Conservation (phyloP, 306 rosid genomes). For the Dalbergia oliveri region DNA sequence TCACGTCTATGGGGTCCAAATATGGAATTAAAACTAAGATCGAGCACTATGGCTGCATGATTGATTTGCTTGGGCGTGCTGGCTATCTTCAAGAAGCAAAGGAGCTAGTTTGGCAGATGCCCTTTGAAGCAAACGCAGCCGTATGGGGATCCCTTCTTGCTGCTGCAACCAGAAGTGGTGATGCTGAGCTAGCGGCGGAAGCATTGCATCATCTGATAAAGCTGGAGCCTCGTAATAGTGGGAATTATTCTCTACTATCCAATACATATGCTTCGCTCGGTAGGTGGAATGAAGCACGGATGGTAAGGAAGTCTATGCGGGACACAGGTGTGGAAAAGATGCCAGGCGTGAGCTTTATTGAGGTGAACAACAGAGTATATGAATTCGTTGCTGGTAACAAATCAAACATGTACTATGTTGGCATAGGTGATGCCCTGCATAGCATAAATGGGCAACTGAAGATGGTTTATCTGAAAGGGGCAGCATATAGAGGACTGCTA, state of each 20-base stretch:
- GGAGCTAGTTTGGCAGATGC: slow-evolving; percentile 59
- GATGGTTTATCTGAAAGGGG: slow-evolving; percentile 31
- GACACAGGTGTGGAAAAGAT: slow-evolving; percentile 63
- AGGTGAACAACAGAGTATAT: slow-evolving; percentile 69
- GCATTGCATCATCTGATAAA: slow-evolving; percentile 57
- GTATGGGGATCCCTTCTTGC: slow-evolving; percentile 87
- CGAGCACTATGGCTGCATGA: slow-evolving; percentile 62
- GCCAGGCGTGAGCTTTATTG: slow-evolving; percentile 67
- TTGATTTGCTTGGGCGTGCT: slow-evolving; percentile 71
- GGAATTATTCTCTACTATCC: slow-evolving; percentile 69
- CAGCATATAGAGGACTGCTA: slow-evolving; percentile 1
- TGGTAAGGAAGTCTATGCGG: slow-evolving; percentile 72
- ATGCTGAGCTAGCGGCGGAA: slow-evolving; percentile 64
- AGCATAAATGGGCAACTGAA: slow-evolving; percentile 54
- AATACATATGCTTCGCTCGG: slow-evolving; percentile 67
- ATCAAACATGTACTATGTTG: slow-evolving; percentile 50
- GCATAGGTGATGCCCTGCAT: slow-evolving; percentile 53
- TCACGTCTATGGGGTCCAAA: slow-evolving; percentile 54
- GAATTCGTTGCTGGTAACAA: slow-evolving; percentile 74
- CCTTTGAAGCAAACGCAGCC: slow-evolving; percentile 72
- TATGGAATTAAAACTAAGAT: slow-evolving; percentile 61
- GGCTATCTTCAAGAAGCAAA: slow-evolving; percentile 76
- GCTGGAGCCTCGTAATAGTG: slow-evolving; percentile 69
- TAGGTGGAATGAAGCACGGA: slow-evolving; percentile 70
- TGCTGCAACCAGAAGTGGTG: slow-evolving; percentile 57